These are phyloP conservation scores for Arabis hirsuta DNA, from an alignment of 345 rosid species.

Conservation along the genomic window DNA sequence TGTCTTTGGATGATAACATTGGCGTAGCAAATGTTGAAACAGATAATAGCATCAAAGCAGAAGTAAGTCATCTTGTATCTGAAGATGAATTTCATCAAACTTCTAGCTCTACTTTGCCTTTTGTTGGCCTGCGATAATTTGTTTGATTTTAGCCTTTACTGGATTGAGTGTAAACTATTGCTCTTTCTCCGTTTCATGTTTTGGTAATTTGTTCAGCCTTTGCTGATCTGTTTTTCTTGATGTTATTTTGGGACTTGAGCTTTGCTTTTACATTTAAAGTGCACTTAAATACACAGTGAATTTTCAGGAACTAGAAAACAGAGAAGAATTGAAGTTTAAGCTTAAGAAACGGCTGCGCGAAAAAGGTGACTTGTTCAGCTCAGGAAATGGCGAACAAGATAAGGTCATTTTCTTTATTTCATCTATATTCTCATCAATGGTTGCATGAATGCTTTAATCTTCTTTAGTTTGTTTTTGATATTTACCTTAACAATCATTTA, in stretches of 20 bases:
- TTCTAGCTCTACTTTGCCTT: constrained; percentile 51
- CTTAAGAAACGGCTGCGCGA: constrained; percentile 71
- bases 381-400: constrained; percentile 65
- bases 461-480: constrained; percentile 16
- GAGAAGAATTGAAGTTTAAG: constrained; percentile 70
- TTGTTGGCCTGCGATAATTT: constrained; percentile 15
- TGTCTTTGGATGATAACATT: constrained; percentile 59
- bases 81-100: constrained; percentile 50
- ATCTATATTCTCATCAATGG: constrained; percentile 1
- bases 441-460: constrained; percentile 21
- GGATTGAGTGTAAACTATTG: constrained; percentile 16
- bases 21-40: constrained; percentile 87
- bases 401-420: constrained; percentile 55
- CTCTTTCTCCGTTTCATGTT: constrained; percentile 37
- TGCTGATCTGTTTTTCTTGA: constrained; percentile 22
- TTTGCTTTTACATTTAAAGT: constrained; percentile 21
- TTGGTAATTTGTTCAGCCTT: constrained; percentile 8
- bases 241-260: constrained; percentile 13
- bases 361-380: constrained; percentile 73
- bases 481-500: neutral
- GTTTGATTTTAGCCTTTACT: neutral
- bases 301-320: constrained; percentile 63
- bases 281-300: constrained; percentile 5
- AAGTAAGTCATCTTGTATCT: constrained; percentile 70
- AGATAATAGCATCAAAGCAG: constrained; percentile 68